Conservation (phyloP, 1,284 basidiomycete species). For the Hypsizygus ulmarius region DNA sequence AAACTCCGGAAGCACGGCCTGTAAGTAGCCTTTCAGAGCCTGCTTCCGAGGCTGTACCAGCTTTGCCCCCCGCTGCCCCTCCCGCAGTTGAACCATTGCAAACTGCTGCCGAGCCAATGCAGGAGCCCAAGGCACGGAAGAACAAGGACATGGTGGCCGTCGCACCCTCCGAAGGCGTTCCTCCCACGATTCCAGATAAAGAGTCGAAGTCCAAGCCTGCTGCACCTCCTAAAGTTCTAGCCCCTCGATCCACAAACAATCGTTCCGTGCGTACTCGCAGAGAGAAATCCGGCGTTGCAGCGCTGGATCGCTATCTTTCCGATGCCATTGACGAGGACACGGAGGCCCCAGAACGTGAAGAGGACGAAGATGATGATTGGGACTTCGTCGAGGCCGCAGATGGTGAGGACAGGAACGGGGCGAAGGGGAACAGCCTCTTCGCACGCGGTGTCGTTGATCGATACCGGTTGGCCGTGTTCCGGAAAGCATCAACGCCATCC, state of each 20-base stretch:
- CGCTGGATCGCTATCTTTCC: constrained; percentile 66
- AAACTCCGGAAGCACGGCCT: constrained; percentile 70
- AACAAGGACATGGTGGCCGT: constrained; percentile 23
- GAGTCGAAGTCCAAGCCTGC: constrained; percentile 24
- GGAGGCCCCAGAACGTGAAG: constrained; percentile 56
- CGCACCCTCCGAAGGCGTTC: constrained; percentile 15
- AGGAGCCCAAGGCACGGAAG: constrained; percentile 21
- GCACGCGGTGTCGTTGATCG: constrained; percentile 82
- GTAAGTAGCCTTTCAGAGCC: constrained; percentile 35
- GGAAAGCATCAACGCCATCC: constrained; percentile 66
- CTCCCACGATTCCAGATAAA: constrained; percentile 23
- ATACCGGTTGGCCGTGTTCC: constrained; percentile 78
- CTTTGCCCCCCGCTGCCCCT: constrained; percentile 16
- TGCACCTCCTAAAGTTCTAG: constrained; percentile 25
- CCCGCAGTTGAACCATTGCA: constrained; percentile 16
- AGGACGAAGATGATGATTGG: constrained; percentile 82
- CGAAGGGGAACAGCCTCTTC: constrained; percentile 73
- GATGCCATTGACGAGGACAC: constrained; percentile 58
- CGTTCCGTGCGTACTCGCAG: constrained; percentile 38
- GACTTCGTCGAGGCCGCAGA: constrained; percentile 79
- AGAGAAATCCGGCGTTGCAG: constrained; percentile 77
- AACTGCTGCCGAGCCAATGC: constrained; percentile 20
- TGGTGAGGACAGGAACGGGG: constrained; percentile 75
- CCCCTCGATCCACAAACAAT: constrained; percentile 18
- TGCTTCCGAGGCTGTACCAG: constrained; percentile 17